Conservation (phyloP, 441 rosid species). For the Dalechampia spathulata region DNA sequence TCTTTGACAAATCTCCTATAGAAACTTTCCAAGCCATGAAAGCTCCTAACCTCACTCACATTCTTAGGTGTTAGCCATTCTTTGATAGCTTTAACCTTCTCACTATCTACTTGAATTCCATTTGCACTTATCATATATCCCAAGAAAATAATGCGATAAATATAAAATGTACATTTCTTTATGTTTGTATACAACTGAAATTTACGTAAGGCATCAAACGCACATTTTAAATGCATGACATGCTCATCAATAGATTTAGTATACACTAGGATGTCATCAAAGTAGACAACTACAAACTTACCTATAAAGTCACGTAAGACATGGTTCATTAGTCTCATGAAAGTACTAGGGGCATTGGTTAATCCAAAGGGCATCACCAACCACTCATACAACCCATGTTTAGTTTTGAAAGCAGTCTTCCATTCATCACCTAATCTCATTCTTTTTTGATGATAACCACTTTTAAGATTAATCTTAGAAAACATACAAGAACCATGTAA, state of each 20-base stretch:
- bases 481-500: neutral
- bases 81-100: slow-evolving; percentile 1
- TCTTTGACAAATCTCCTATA: neutral
- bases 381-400: neutral
- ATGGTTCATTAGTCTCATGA: neutral
- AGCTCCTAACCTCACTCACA: neutral
- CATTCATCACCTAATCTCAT: neutral
- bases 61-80: neutral
- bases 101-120: slow-evolving; percentile 3
- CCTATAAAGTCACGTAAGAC: neutral
- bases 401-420: neutral
- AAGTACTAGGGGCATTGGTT: neutral
- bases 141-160: neutral
- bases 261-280: neutral
- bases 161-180: neutral
- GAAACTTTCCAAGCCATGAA: neutral
- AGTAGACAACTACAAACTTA: neutral
- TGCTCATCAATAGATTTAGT: neutral
- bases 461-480: neutral
- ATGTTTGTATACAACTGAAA: neutral
- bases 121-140: neutral
- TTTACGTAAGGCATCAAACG: neutral
- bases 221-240: neutral
- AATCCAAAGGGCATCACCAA: neutral
- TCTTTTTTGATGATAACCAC: neutral